These are phyloP conservation scores for Penicillium sp. DNA, from an alignment of 2,329 filamentous ascomycete genomes.

Conservation along the genomic window DNA sequence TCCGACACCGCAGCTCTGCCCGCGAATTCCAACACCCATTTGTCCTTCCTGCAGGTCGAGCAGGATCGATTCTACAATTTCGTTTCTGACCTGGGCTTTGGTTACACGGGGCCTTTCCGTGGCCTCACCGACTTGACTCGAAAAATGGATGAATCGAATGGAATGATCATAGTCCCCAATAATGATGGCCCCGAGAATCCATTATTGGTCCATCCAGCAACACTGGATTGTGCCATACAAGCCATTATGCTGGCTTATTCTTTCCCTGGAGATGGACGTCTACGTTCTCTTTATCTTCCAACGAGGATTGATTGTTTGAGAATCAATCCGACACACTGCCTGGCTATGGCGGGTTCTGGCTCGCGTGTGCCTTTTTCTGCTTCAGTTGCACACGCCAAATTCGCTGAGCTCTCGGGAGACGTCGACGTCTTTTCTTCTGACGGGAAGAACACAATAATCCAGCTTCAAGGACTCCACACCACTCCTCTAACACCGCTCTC, in stretches of 20 bases:
- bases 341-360: slow-evolving; percentile 4
- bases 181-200: background rate
- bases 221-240: slow-evolving; percentile 17
- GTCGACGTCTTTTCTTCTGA: slow-evolving; percentile 18
- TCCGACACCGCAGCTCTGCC: slow-evolving; percentile 8
- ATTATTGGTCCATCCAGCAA: slow-evolving; percentile 13
- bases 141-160: slow-evolving; percentile 17
- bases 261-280: slow-evolving; percentile 16
- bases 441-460: slow-evolving; percentile 12
- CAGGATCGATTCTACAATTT: slow-evolving; percentile 22
- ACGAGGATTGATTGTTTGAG: slow-evolving; percentile 15
- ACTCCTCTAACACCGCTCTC: slow-evolving; percentile 15
- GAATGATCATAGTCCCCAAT: slow-evolving; percentile 12
- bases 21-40: background rate
- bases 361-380: slow-evolving; percentile 15
- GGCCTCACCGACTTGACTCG: slow-evolving; percentile 13
- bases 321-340: slow-evolving; percentile 11
- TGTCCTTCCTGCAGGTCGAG: slow-evolving; percentile 14
- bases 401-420: slow-evolving; percentile 20
- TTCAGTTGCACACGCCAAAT: slow-evolving; percentile 9
- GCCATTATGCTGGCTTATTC: slow-evolving; percentile 19
- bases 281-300: slow-evolving; percentile 19
- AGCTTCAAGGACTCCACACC: slow-evolving; percentile 19
- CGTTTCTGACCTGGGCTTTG: slow-evolving; percentile 21
- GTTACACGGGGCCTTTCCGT: slow-evolving; percentile 22